phyloP scores from a whole-genome alignment of 169 alveolate species.

The Cytauxzoon felis region DNA sequence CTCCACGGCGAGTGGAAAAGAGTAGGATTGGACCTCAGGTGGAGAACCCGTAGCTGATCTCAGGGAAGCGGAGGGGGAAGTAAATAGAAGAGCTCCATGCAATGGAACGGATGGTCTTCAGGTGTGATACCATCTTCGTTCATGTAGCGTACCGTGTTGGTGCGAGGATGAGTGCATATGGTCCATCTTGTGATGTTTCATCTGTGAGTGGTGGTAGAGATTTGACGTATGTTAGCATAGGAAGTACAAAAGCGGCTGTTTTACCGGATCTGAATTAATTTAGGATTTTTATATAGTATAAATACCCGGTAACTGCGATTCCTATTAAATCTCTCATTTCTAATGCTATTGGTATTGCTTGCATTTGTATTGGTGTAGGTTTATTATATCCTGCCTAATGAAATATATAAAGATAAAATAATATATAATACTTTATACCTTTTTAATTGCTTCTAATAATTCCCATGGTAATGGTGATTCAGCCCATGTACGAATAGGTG shows the following conservation, averaged over 20 bases:
- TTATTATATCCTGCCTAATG: slow-evolving; percentile 67
- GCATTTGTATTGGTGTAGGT: slow-evolving; percentile 97
- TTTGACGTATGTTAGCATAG: slow-evolving; percentile 87
- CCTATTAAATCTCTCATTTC: slow-evolving; percentile 94
- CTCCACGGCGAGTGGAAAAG: too few relatives aligned
- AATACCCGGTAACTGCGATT: slow-evolving; percentile 96
- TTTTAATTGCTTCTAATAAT: slow-evolving; percentile 71
- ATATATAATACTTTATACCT: slow-evolving; percentile 61
- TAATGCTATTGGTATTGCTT: slow-evolving; percentile 91
- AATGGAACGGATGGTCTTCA: not conserved
- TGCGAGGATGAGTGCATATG: slow-evolving; percentile 89
- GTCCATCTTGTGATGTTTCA: slow-evolving; percentile 91
- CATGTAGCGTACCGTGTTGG: slow-evolving; percentile 80
- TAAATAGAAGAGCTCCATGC: slow-evolving; percentile 34
- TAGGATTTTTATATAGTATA: slow-evolving; percentile 1
- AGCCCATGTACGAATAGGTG: slow-evolving; percentile 90
- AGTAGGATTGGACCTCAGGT: too few relatives aligned
- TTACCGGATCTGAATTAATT: slow-evolving; percentile 75
- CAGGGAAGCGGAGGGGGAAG: too few relatives aligned
- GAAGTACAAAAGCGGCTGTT: slow-evolving; percentile 94
- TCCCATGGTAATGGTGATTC: slow-evolving; percentile 79
- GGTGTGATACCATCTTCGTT: not conserved
- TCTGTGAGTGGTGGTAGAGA: slow-evolving; percentile 86
- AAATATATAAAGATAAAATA: slow-evolving; percentile 16
- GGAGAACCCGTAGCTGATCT: too few relatives aligned